Evolutionary conservation across 2,329 filamentous ascomycete genomes (phyloP), one percentile per base, ranked within the genome.

Genomic region (Sphaceloma murrayae): DNA sequence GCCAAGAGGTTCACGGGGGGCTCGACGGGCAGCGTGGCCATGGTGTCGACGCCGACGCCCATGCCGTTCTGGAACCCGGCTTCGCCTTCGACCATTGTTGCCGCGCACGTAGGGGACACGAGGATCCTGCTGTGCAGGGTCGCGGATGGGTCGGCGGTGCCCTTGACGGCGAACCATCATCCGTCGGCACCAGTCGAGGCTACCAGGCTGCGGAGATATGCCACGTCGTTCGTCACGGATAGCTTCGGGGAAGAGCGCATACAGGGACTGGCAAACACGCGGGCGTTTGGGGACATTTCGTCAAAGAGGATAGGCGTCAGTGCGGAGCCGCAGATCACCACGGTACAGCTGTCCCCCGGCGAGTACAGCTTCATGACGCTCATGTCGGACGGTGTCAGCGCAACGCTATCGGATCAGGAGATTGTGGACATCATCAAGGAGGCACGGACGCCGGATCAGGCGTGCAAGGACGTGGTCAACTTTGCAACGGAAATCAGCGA

Each of bases 161-260:
- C 89, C 0, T 62, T 94, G 27, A 96, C 91, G 1, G 85, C 82
- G 14, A 86, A 94, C 60, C 91, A 98, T 63, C 91, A 94, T 59
- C 89, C 91, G 0, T 84, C 80, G n/a, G 78, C 83, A 3, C 91
- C 91, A 0, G 72, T 79, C 45, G 91, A 98, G 67, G 80, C 82
- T 7, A 80, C 78, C 31, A 78, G 91, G 5, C 73, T 98, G 17
- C 82, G 88, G 33, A 80, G 88, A 38, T 96, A 88, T 59, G 84
- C 87, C 1, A 77, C 83, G 21, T 81, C 82, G 2, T 89, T 96
- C 59, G 82, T 94, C 13, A 91, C 89, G 0, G 91, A 98, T 65
- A 93, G 85, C 24, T 98, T 98, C 61, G 91, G 91, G 58, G 91
- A 98, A 65, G 88, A 96, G 65, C 86, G 91, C 53, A 91, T 98